Evolutionary conservation across 352 stramenopile species (phyloP).

Genomic region (Phytophthora tentaculata): DNA sequence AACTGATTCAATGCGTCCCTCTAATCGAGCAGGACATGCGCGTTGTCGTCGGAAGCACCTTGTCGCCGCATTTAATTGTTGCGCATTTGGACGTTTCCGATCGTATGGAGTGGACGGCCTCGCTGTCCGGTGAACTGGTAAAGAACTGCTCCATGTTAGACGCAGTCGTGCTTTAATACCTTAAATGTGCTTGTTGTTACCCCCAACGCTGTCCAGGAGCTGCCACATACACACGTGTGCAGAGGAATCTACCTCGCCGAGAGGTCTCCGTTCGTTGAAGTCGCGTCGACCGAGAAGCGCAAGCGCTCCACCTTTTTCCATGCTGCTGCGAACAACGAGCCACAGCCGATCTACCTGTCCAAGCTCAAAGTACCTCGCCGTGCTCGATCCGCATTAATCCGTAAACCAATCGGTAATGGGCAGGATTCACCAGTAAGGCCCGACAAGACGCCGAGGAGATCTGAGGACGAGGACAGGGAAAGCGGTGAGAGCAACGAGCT

Average conservation of each 20-base stretch:
- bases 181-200: conserved; percentile 3
- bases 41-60: conserved; percentile 49
- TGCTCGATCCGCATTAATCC: not conserved
- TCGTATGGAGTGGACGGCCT: conserved; percentile 36
- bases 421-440: conserved; percentile 8
- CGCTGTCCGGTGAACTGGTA: conserved; percentile 54
- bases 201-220: no score
- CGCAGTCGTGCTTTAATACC: not conserved
- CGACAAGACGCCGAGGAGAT: conserved; percentile 25
- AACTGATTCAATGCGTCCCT: no score
- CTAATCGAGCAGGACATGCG: conserved; percentile 49
- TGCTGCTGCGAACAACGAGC: conserved; percentile 30
- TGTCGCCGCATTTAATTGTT: conserved; percentile 44
- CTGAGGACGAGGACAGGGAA: not conserved
- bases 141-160: not conserved
- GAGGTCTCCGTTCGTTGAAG: conserved; percentile 56
- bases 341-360: conserved; percentile 49
- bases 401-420: not conserved
- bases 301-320: conserved; percentile 58
- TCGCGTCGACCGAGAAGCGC: conserved; percentile 57
- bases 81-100: conserved; percentile 42
- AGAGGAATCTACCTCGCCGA: conserved; percentile 50
- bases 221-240: conserved; percentile 50
- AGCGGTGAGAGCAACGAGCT: conserved; percentile 14
- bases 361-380: conserved; percentile 59